Conservation (phyloP, 2,329 filamentous ascomycete species). For the Lanzia echinophila region DNA sequence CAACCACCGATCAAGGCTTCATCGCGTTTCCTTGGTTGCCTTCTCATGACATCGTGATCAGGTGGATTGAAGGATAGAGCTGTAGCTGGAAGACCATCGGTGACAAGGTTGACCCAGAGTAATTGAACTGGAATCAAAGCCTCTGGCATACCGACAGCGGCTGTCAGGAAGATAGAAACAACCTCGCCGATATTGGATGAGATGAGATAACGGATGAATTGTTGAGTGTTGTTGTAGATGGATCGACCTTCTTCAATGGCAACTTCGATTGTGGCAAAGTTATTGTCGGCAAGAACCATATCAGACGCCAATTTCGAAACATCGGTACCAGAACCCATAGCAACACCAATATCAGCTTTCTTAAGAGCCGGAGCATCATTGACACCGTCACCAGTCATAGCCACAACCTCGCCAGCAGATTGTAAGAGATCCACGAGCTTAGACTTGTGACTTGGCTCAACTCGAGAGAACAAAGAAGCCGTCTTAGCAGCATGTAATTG, state of each 20-base stretch:
- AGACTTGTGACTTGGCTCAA: conserved; percentile 95
- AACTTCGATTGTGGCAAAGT: conserved; percentile 95
- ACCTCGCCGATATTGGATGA: conserved; percentile 99
- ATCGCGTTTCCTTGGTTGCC: conserved; percentile 83
- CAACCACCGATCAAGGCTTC: conserved; percentile 89
- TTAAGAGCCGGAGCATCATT: conserved; percentile 97
- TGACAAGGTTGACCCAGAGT: conserved; percentile 97
- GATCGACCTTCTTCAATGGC: conserved; percentile 95
- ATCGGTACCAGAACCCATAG: conserved; percentile 97
- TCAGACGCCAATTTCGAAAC: conserved; percentile 94
- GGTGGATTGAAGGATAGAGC: conserved; percentile 96
- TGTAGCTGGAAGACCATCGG: conserved; percentile 91
- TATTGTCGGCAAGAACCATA: conserved; percentile 98
- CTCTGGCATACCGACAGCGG: conserved; percentile 94
- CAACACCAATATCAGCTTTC: conserved; percentile 97
- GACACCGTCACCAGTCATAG: conserved; percentile 98
- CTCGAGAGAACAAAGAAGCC: conserved; percentile 90
- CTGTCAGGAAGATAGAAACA: conserved; percentile 96
- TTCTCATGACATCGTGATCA: conserved; percentile 97
- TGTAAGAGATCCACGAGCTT: conserved; percentile 95
- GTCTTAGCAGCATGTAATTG: conserved; percentile 77
- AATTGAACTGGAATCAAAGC: conserved; percentile 95
- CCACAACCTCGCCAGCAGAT: conserved; percentile 86
- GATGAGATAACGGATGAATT: conserved; percentile 98
- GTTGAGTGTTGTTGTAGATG: conserved; percentile 99